Conservation (phyloP, 2,329 filamentous ascomycete species). For the Emergomyces orientalis region DNA sequence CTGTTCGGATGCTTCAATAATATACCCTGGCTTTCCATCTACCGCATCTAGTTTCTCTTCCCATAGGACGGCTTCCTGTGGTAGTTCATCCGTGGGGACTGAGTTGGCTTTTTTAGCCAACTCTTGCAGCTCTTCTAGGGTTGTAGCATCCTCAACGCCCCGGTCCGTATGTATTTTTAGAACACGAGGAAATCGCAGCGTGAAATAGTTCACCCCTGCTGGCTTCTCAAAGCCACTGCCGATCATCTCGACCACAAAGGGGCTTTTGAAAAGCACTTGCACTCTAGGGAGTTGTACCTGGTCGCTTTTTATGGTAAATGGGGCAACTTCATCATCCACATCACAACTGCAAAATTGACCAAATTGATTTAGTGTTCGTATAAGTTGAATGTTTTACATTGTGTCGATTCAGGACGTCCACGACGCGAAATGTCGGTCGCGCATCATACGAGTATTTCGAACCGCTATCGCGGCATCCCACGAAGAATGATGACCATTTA, state of each 20-base stretch:
- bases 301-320: constrained; percentile 42
- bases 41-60: constrained; percentile 9
- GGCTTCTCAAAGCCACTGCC: constrained; percentile 71
- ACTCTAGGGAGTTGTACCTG: constrained; percentile 29
- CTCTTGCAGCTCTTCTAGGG: constrained; percentile 60
- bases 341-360: constrained; percentile 39
- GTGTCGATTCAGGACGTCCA: constrained; percentile 50
- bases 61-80: constrained; percentile 13
- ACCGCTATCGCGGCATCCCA: constrained; percentile 67
- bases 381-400: constrained; percentile 43
- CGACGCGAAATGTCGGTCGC: constrained; percentile 55
- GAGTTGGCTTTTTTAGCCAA: constrained; percentile 52
- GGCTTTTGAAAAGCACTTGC: constrained; percentile 52
- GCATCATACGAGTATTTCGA: constrained; percentile 44
- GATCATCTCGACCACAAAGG: constrained; percentile 69
- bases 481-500: constrained; percentile 70
- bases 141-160: constrained; percentile 56
- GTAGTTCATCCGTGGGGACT: constrained; percentile 25
- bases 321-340: constrained; percentile 21
- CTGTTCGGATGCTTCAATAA: constrained; percentile 12
- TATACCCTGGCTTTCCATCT: constrained; percentile 12
- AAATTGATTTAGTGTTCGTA: constrained; percentile 43
- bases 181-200: constrained; percentile 65
- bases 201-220: constrained; percentile 60
- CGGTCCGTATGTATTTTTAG: constrained; percentile 71